phyloP scores from a whole-genome alignment of 495 filamentous ascomycete genomes.

The Podospora tetraspora region DNA sequence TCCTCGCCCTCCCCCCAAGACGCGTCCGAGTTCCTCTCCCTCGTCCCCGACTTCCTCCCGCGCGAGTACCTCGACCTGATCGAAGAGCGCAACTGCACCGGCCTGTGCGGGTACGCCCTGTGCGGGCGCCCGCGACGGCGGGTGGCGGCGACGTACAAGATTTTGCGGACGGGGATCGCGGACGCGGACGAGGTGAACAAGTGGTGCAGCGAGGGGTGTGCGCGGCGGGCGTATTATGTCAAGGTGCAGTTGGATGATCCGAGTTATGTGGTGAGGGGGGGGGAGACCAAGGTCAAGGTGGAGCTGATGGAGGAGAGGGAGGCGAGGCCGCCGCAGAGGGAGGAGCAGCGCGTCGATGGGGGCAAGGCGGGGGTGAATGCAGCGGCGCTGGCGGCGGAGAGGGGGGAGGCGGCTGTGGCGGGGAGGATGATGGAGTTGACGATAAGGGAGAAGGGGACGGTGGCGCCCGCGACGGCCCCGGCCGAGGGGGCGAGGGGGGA shows the following conservation, averaged over 20 bases:
- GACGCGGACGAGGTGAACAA: slow-evolving; percentile 66
- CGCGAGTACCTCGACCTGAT: slow-evolving; percentile 81
- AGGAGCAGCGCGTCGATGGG: neutral
- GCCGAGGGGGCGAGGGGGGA: slow-evolving; percentile 16
- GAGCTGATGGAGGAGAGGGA: slow-evolving; percentile 36
- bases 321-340: neutral
- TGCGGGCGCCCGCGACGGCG: slow-evolving; percentile 44
- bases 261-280: slow-evolving; percentile 19
- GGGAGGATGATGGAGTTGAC: slow-evolving; percentile 30
- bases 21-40: slow-evolving; percentile 48
- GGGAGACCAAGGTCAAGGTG: slow-evolving; percentile 35
- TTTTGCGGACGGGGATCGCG: slow-evolving; percentile 30
- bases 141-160: slow-evolving; percentile 16
- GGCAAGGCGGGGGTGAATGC: slow-evolving; percentile 53
- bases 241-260: slow-evolving; percentile 68
- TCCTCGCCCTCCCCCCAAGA: slow-evolving; percentile 55
- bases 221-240: slow-evolving; percentile 70
- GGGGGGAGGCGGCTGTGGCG: slow-evolving; percentile 39
- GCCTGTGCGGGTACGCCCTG: slow-evolving; percentile 74
- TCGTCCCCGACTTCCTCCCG: slow-evolving; percentile 69
- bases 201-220: slow-evolving; percentile 83
- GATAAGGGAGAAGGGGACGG: slow-evolving; percentile 45
- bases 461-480: slow-evolving; percentile 29
- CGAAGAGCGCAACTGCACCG: slow-evolving; percentile 75
- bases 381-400: slow-evolving; percentile 47